These are phyloP conservation scores for Sarocladium kiliense DNA, from an alignment of 2,329 filamentous ascomycete species.

Conservation along the genomic window DNA sequence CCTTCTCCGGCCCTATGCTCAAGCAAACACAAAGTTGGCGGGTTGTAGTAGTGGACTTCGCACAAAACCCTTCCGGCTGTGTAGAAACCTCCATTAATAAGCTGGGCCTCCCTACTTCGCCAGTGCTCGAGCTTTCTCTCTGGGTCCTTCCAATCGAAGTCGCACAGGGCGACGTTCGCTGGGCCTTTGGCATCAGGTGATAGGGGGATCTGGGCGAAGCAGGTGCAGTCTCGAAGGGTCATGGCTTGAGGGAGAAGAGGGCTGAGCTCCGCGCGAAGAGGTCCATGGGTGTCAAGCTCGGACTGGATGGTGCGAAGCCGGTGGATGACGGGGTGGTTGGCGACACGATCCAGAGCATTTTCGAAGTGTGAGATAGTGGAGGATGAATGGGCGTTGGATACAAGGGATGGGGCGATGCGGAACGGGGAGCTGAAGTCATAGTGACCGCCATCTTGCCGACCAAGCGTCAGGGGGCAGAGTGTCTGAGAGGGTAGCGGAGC, in stretches of 20 bases:
- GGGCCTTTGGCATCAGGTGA: conserved; percentile 15
- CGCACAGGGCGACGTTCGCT: conserved; percentile 60
- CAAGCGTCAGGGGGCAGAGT: conserved; percentile 61
- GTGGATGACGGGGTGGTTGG: conserved; percentile 29
- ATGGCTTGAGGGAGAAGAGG: conserved; percentile 53
- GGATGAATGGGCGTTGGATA: neutral
- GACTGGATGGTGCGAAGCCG: conserved; percentile 32
- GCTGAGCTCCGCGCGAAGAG: conserved; percentile 34
- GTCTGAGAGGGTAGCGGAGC: conserved; percentile 26
- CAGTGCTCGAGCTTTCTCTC: conserved; percentile 64
- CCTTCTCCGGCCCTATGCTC: conserved; percentile 20
- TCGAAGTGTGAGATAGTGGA: conserved; percentile 15
- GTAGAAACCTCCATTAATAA: conserved; percentile 69
- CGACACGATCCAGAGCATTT: conserved; percentile 21
- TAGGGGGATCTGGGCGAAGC: conserved; percentile 57
- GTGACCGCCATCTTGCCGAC: conserved; percentile 39
- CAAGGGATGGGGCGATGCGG: conserved; percentile 26
- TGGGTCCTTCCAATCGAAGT: conserved; percentile 72
- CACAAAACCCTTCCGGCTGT: conserved; percentile 34
- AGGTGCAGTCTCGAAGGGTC: conserved; percentile 75
- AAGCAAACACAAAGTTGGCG: conserved; percentile 30
- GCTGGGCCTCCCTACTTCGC: conserved; percentile 54
- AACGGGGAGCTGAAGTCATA: conserved; percentile 38
- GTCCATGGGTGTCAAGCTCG: conserved; percentile 36
- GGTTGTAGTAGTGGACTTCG: conserved; percentile 25